Base-by-base conservation (phyloP, 169 alveolate genomes). In the Cryptosporidium tyzzeri region DNA sequence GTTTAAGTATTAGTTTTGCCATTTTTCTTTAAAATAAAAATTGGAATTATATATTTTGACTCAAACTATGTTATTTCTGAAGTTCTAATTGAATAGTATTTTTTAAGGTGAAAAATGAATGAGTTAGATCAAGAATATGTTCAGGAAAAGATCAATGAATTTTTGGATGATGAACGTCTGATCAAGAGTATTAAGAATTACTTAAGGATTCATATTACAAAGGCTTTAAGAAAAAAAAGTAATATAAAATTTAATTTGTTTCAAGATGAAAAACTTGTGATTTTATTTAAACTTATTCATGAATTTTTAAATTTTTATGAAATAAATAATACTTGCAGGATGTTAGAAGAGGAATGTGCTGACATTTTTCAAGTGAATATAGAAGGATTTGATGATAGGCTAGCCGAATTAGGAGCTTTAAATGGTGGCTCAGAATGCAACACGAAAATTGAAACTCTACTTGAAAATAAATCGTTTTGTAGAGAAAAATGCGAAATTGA, bases 401-500 rank as follows among this genome's bases (percentile, higher is more conserved):
- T 23, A 35, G 29, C 16, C 16, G 55, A 80, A 39, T 58, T 70
- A 3, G 75, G 23, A 8, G 62, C 29, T 41, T 44, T 44, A 16
- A 31, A 65, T 16, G 9, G n/a, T 18, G 26, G 7, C 18, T 48
- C 62, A 29, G 73, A 44, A 16, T 37, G 41, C 23, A 55, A 73
- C 8, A 80, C 89, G 0, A 62, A 29, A 16, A 61, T 80, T 26
- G 89, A 80, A 65, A 62, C n/a, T 16, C 37, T 80, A 29, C 37
- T 80, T 26, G 14, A 62, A 7, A 61, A 26, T 8, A 41, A 39
- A 37, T 14, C 44, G 16, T 8, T 41, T n/a, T 65, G 12, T 29
- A 44, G 37, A 7, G 70, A 58, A n/a, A 65, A 80, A 31, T 16
- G 44, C 68, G 80, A 80, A 65, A 80, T 65, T 29, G 89, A 80